Conservation (phyloP, 2,329 filamentous ascomycete genomes). For the Parastagonospora avenae region DNA sequence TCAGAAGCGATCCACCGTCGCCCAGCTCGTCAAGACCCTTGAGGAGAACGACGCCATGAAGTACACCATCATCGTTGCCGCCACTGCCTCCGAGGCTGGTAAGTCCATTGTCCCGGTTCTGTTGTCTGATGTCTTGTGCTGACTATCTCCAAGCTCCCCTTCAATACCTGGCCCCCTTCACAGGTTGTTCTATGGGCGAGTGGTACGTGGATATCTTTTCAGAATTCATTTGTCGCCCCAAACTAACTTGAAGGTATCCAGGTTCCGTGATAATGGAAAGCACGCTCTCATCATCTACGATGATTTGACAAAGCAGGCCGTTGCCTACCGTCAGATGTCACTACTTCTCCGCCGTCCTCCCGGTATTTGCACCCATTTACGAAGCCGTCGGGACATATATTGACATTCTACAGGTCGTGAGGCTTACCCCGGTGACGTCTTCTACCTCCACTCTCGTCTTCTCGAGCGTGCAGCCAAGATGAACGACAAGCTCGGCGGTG, state of each 20-base stretch:
- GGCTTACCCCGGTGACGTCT: slow-evolving; percentile 89
- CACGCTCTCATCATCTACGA: slow-evolving; percentile 92
- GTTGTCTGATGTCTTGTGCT: not conserved
- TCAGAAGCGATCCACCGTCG: slow-evolving; percentile 99
- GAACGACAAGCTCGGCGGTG: slow-evolving; percentile 92
- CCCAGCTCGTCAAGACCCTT: slow-evolving; percentile 98
- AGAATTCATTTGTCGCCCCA: no score
- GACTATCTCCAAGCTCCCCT: not conserved
- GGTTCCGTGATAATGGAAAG: slow-evolving; percentile 81
- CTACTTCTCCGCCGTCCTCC: slow-evolving; percentile 96
- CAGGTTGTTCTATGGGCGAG: slow-evolving; percentile 57
- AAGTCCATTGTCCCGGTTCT: not conserved
- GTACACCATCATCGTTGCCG: slow-evolving; percentile 91
- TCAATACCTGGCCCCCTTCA: slow-evolving; percentile 65
- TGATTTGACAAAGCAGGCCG: slow-evolving; percentile 96
- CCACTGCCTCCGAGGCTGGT: slow-evolving; percentile 92
- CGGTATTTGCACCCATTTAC: slow-evolving; percentile 43
- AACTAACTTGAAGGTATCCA: no score
- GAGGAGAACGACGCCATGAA: slow-evolving; percentile 99
- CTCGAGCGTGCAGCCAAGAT: slow-evolving; percentile 99
- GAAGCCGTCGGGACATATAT: not conserved
- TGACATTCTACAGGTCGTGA: slow-evolving; percentile 68
- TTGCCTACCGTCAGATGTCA: slow-evolving; percentile 98
- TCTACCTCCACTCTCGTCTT: slow-evolving; percentile 69
- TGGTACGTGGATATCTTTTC: no score